phyloP scores from a whole-genome alignment of 1,284 basidiomycete species.

The Papiliotrema laurentii region DNA sequence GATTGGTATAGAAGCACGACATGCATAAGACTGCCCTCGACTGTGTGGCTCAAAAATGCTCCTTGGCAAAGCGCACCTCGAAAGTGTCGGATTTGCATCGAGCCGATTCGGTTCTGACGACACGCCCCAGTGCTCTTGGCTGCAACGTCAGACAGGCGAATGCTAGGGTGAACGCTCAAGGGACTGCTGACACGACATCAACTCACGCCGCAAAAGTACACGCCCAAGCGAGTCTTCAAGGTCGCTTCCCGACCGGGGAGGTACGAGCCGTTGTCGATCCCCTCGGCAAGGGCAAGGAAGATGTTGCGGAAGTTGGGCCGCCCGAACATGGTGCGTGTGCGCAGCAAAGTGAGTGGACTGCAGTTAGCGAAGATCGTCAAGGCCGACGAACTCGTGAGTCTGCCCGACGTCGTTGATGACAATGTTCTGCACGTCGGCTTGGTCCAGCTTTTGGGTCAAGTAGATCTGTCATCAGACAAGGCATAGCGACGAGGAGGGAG shows the following conservation, averaged over 20 bases:
- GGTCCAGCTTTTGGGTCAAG: conserved; percentile 75
- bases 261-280: conserved; percentile 72
- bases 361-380: conserved; percentile 33
- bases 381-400: conserved; percentile 23
- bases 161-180: background rate
- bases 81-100: conserved; percentile 57
- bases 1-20: conserved; percentile 20
- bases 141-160: conserved; percentile 6
- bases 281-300: conserved; percentile 63
- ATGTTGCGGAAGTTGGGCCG: conserved; percentile 79
- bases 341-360: conserved; percentile 77
- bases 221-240: conserved; percentile 72
- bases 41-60: conserved; percentile 38
- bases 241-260: conserved; percentile 69
- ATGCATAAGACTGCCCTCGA: background rate
- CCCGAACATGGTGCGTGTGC: conserved; percentile 79
- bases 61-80: conserved; percentile 75
- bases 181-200: too few species aligned
- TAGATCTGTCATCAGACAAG: conserved; percentile 60
- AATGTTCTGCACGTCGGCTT: conserved; percentile 86
- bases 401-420: conserved; percentile 58
- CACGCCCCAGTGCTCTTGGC: conserved; percentile 64
- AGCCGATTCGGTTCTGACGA: conserved; percentile 64
- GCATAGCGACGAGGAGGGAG: background rate
- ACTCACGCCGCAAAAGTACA: conserved; percentile 74